A percentile compares a stretch with the other conserved stretches of the same genome.
phyloP scores from a whole-genome alignment of 768 basidiomycete genomes.

The Termitomyces sp. region DNA sequence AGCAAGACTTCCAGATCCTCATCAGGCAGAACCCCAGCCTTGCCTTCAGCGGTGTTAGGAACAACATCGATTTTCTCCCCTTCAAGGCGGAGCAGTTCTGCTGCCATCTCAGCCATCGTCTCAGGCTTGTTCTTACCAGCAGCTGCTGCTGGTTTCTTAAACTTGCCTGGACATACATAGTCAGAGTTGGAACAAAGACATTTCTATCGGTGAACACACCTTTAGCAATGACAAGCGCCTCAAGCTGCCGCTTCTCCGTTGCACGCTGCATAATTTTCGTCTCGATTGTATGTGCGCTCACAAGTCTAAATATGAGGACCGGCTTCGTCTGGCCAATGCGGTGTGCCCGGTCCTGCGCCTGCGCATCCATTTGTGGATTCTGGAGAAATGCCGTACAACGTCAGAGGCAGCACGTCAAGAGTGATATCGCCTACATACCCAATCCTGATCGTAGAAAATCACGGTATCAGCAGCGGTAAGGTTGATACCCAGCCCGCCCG shows the following conservation, averaged over 20 bases:
- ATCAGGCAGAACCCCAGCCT: conserved; percentile 74
- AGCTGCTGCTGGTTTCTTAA: conserved; percentile 66
- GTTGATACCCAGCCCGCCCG: conserved; percentile 80
- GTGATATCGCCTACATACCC: conserved; percentile 45
- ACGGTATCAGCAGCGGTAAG: conserved; percentile 85
- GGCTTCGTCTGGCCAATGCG: conserved; percentile 93
- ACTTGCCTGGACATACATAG: conserved; percentile 54
- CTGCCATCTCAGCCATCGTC: conserved; percentile 78
- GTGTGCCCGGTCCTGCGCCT: conserved; percentile 95
- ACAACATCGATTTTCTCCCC: conserved; percentile 90
- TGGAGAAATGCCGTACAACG: conserved; percentile 23
- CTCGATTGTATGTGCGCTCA: conserved; percentile 88
- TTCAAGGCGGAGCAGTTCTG: conserved; percentile 73
- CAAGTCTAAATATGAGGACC: conserved; percentile 84
- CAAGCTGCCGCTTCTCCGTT: conserved; percentile 82
- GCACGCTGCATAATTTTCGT: conserved; percentile 89
- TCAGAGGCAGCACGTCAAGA: neutral
- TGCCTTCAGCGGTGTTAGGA: conserved; percentile 64
- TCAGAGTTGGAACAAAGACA: neutral
- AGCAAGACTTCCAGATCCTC: conserved; percentile 77
- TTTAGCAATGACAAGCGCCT: conserved; percentile 93
- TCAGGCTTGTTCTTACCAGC: conserved; percentile 49
- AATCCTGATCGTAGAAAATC: conserved; percentile 91
- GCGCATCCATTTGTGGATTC: conserved; percentile 96
- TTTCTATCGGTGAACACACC: conserved; percentile 37